Conservation (phyloP, 2,329 filamentous ascomycete species). For the Herpotrichia juniperi region DNA sequence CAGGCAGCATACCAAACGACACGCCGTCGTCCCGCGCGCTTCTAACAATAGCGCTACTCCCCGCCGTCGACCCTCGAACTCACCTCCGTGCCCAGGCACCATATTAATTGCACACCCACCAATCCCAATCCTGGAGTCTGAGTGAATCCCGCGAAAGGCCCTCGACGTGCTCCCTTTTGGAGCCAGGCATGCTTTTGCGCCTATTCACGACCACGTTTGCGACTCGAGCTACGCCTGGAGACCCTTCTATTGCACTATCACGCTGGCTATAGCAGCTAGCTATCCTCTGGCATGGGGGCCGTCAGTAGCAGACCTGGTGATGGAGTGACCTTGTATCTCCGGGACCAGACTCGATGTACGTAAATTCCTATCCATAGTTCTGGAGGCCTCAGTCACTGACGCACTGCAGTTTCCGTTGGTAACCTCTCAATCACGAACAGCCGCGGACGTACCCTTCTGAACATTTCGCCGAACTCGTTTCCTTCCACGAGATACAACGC, state of each 20-base stretch:
- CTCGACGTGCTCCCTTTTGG: constrained; percentile 17
- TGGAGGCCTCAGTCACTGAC: constrained; percentile 20
- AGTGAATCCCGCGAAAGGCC: constrained; percentile 14
- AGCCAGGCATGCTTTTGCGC: constrained; percentile 39
- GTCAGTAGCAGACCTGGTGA: constrained; percentile 86
- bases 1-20: constrained; percentile 19
- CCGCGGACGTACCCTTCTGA: constrained; percentile 76
- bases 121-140: constrained; percentile 21
- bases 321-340: constrained; percentile 77
- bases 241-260: constrained; percentile 16
- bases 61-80: constrained; percentile 21
- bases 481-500: constrained; percentile 80
- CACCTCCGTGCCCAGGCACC: constrained; percentile 30
- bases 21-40: constrained; percentile 5
- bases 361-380: constrained; percentile 1
- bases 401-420: constrained; percentile 77
- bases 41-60: constrained; percentile 21
- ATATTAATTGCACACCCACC: constrained; percentile 35
- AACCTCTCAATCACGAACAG: constrained; percentile 82
- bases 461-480: constrained; percentile 83
- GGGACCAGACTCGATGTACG: constrained; percentile 91
- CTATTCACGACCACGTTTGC: constrained; percentile 25
- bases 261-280: constrained; percentile 22
- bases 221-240: constrained; percentile 22
- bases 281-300: constrained; percentile 73